These are phyloP conservation scores for Athelia sp. DNA, from an alignment of 1,284 basidiomycete genomes.

Conservation along the genomic window DNA sequence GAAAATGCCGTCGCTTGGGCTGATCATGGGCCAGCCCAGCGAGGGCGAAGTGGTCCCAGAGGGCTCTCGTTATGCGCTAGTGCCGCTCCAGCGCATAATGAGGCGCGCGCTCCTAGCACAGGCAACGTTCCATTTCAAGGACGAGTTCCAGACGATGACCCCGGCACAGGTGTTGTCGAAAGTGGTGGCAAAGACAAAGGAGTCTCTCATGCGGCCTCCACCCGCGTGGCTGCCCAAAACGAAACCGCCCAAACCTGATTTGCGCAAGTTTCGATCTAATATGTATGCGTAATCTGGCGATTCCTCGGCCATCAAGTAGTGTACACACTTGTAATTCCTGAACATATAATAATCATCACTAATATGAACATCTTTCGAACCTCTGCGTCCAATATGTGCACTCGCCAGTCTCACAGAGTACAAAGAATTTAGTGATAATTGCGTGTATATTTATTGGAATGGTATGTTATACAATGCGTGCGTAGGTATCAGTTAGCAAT, in stretches of 20 bases:
- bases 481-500: no score
- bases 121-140: neutral
- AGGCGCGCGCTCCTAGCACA: neutral
- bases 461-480: no score
- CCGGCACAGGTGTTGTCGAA: neutral
- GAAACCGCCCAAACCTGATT: neutral
- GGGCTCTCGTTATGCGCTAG: neutral
- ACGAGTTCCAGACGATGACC: neutral
- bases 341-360: no score
- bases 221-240: neutral
- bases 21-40: neutral
- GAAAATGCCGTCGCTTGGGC: neutral
- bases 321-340: no score
- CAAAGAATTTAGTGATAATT: no score
- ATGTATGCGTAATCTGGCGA: no score
- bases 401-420: no score
- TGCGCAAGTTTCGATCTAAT: no score
- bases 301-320: no score
- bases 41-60: neutral
- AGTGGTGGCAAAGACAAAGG: neutral
- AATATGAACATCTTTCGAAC: no score
- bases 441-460: no score
- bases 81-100: neutral
- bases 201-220: neutral
- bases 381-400: no score